A percentile compares a stretch with the other conserved stretches of the same genome.
Evolutionary conservation across 371 early-diverging fungal genomes (phyloP).

Genomic region (Apophysomyces elegans): DNA sequence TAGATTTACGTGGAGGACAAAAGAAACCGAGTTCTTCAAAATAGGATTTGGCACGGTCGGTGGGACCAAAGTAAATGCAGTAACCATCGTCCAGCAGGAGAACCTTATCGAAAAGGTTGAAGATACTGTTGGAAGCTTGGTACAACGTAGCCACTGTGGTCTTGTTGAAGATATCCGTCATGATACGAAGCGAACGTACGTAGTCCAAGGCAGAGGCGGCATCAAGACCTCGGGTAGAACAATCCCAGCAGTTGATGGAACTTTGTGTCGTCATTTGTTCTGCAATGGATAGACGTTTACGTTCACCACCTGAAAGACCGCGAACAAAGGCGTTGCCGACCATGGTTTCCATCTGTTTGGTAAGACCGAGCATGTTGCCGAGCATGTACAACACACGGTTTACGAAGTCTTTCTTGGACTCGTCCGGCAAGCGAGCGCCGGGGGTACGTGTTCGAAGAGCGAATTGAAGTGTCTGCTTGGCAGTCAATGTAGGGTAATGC

Average conservation of each 20-base stretch:
- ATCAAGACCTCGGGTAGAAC: constrained; percentile 90
- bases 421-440: constrained; percentile 51
- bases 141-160: constrained; percentile 69
- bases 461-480: constrained; percentile 67
- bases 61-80: constrained; percentile 77
- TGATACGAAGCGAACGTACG: constrained; percentile 67
- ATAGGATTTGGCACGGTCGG: constrained; percentile 65
- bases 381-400: constrained; percentile 53
- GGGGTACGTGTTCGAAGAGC: constrained; percentile 71
- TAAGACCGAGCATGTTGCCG: constrained; percentile 75
- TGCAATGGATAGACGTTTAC: constrained; percentile 89
- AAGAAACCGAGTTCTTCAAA: constrained; percentile 69
- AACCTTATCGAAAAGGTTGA: constrained; percentile 76
- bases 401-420: constrained; percentile 48
- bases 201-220: constrained; percentile 86
- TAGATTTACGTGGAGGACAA: constrained; percentile 75
- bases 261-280: constrained; percentile 83
- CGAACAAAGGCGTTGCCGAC: constrained; percentile 85
- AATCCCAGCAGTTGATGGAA: constrained; percentile 82
- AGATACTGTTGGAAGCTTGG: constrained; percentile 77
- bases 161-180: constrained; percentile 65
- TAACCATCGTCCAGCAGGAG: constrained; percentile 72
- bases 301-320: constrained; percentile 87
- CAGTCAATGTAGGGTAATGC: constrained; percentile 70
- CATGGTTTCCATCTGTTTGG: constrained; percentile 73